These are phyloP conservation scores for Starmera amethionina DNA, from an alignment of 805 yeast genomes.

Conservation along the genomic window DNA sequence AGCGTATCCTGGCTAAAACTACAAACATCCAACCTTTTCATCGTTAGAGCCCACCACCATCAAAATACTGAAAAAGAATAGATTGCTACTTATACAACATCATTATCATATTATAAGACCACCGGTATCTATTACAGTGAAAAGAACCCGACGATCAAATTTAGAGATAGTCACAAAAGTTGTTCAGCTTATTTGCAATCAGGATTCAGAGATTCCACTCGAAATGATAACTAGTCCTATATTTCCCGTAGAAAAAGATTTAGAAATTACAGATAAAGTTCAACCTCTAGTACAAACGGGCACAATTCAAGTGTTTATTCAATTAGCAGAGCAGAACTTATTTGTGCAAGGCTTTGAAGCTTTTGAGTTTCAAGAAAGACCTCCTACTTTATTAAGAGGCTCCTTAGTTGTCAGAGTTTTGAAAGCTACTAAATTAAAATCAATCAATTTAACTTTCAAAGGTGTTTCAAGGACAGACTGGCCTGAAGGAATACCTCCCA, in stretches of 20 bases:
- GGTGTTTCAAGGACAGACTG: conserved; percentile 80
- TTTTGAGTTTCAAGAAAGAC: conserved; percentile 50
- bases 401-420: conserved; percentile 58
- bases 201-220: too few species aligned
- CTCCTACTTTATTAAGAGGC: conserved; percentile 79
- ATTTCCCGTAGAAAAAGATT: conserved; percentile 41
- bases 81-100: too few species aligned
- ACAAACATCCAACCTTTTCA: too few species aligned
- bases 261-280: conserved; percentile 29
- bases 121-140: too few species aligned
- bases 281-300: conserved; percentile 51
- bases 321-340: conserved; percentile 70
- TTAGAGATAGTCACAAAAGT: too few species aligned
- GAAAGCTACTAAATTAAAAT: conserved; percentile 64
- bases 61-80: too few species aligned
- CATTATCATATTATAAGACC: too few species aligned
- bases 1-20: too few species aligned
- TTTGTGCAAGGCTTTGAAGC: conserved; percentile 76
- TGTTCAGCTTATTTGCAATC: too few species aligned
- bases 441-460: conserved; percentile 47
- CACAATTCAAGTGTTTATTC: conserved; percentile 59
- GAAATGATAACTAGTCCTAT: conserved; percentile 31
- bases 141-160: too few species aligned
- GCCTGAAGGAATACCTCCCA: conserved; percentile 98
- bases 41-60: too few species aligned